A percentile compares a stretch with the other conserved stretches of the same genome.
These are phyloP conservation scores for Pulveroboletus ravenelii DNA, from an alignment of 768 basidiomycete genomes.

Conservation along the genomic window DNA sequence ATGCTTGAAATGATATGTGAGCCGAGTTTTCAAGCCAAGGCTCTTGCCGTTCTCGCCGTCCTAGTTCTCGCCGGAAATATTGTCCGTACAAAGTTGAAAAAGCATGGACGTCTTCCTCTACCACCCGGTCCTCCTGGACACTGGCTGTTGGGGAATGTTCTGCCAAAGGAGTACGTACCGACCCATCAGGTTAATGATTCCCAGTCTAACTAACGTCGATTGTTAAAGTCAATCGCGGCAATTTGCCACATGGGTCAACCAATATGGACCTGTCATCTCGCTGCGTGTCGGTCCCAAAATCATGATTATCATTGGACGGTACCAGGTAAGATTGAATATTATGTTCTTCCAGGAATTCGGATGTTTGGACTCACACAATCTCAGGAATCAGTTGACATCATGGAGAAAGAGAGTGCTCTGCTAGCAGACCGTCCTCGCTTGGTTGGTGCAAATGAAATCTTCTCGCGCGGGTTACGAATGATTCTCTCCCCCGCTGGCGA, in stretches of 20 bases:
- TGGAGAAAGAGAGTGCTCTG: conserved; percentile 60
- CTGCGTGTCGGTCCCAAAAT: conserved; percentile 43
- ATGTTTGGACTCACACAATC: neutral
- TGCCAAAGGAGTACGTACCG: conserved; percentile 26
- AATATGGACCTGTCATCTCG: conserved; percentile 59
- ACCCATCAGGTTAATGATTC: neutral
- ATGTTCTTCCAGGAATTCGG: neutral
- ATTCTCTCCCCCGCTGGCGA: conserved; percentile 54
- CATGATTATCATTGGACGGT: conserved; percentile 32
- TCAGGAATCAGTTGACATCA: conserved; percentile 57
- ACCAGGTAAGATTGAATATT: conserved; percentile 30
- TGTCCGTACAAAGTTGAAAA: conserved; percentile 7
- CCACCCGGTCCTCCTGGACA: conserved; percentile 32
- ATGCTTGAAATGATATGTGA: conserved; percentile 9
- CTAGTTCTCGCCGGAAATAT: conserved; percentile 12
- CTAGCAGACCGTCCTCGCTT: conserved; percentile 50
- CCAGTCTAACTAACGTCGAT: neutral
- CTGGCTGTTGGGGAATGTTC: conserved; percentile 29
- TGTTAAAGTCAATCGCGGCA: conserved; percentile 27
- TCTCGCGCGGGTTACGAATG: conserved; percentile 55
- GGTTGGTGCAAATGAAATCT: conserved; percentile 56
- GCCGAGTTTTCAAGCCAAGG: conserved; percentile 10
- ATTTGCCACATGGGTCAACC: conserved; percentile 56
- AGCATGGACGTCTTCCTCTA: conserved; percentile 17
- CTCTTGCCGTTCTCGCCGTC: conserved; percentile 14